Conservation (phyloP, 2,329 filamentous ascomycete genomes). For the Trichothecium roseum region DNA sequence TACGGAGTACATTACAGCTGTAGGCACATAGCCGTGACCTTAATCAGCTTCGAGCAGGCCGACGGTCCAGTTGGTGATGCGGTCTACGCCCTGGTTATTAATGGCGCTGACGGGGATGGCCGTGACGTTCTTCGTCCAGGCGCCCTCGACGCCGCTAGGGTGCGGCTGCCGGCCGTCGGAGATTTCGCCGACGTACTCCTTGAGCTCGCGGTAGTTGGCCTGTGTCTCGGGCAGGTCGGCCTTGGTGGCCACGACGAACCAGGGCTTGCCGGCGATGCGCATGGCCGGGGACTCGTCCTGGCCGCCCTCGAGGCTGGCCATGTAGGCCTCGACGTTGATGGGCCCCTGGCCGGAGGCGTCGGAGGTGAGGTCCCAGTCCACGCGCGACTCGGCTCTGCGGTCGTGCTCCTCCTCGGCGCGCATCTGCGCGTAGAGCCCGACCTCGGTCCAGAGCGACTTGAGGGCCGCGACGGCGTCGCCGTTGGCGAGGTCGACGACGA, state of each 20-base stretch:
- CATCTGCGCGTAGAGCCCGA: conserved; percentile 74
- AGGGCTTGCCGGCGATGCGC: conserved; percentile 87
- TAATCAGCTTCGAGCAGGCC: conserved; percentile 46
- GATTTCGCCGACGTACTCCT: conserved; percentile 59
- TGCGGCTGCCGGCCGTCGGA: conserved; percentile 54
- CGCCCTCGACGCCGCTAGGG: conserved; percentile 54
- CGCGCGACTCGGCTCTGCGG: conserved; percentile 44
- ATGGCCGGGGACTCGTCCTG: conserved; percentile 21
- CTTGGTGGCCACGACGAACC: conserved; percentile 94
- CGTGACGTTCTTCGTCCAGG: conserved; percentile 51
- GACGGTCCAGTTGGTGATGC: conserved; percentile 63
- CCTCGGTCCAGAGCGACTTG: conserved; percentile 79
- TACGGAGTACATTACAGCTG: too few relatives aligned
- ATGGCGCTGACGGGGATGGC: conserved; percentile 87
- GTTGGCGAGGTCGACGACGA: conserved; percentile 77
- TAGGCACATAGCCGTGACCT: too few relatives aligned
- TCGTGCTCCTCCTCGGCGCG: conserved; percentile 63
- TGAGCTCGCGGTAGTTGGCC: conserved; percentile 62
- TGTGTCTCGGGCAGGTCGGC: conserved; percentile 73
- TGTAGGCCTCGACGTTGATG: conserved; percentile 10
- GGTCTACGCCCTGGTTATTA: conserved; percentile 69
- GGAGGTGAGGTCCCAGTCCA: conserved; percentile 50
- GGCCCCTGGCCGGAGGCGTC: conserved; percentile 9
- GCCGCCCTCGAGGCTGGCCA: background rate
- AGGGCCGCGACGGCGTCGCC: conserved; percentile 73